phyloP scores from a whole-genome alignment of 2,329 filamentous ascomycete species.

The Reticulascus tulasneorum region DNA sequence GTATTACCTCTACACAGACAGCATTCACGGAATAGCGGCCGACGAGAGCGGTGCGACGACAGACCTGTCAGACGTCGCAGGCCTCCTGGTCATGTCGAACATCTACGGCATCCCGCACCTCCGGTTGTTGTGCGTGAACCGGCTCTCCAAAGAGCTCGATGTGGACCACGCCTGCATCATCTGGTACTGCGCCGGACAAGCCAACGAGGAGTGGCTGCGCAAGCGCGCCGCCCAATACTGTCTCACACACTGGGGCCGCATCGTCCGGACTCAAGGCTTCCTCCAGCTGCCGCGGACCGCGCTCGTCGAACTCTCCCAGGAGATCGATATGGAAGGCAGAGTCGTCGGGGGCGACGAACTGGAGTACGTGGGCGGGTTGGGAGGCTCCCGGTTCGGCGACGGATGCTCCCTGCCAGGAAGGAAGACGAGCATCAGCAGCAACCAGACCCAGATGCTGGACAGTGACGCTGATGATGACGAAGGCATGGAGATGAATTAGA shows the following conservation, averaged over 20 bases:
- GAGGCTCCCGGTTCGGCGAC: constrained; percentile 44
- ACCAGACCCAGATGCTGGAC: constrained; percentile 52
- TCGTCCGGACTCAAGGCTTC: constrained; percentile 88
- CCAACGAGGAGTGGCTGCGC: constrained; percentile 90
- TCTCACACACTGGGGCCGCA: constrained; percentile 88
- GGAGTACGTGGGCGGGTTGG: constrained; percentile 49
- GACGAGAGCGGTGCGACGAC: constrained; percentile 68
- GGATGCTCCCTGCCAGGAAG: constrained; percentile 32
- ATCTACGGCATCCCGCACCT: constrained; percentile 96
- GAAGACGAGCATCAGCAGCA: constrained; percentile 59
- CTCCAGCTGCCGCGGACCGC: constrained; percentile 72
- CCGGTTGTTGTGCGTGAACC: constrained; percentile 84
- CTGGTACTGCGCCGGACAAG: constrained; percentile 89
- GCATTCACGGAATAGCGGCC: constrained; percentile 58
- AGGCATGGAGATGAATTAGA: constrained; percentile 54
- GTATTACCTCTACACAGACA: constrained; percentile 95
- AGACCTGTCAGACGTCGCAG: constrained; percentile 80
- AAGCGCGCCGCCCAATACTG: constrained; percentile 85
- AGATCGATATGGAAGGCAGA: constrained; percentile 88
- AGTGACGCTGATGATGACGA: constrained; percentile 59
- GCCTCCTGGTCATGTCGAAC: constrained; percentile 94
- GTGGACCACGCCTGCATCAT: constrained; percentile 93
- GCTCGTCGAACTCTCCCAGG: constrained; percentile 86
- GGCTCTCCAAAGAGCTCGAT: constrained; percentile 85
- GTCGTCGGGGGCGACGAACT: constrained; percentile 86